Evolutionary conservation across 352 stramenopile genomes (phyloP).

Genomic region (Pythium rhizo-oryzae): DNA sequence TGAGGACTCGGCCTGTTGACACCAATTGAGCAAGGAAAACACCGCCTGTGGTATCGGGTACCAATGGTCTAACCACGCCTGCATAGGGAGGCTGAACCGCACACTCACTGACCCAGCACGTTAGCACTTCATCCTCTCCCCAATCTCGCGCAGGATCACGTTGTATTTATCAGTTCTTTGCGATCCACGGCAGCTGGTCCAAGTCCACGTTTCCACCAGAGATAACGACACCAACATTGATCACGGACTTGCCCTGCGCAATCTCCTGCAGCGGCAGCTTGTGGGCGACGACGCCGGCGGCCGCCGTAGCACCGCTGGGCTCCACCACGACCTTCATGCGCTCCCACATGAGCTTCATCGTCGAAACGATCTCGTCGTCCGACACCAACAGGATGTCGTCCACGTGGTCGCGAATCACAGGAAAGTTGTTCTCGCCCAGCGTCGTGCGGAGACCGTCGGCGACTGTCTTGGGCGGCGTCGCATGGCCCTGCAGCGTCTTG

Average conservation of each 20-base stretch:
- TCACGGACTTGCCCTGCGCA: slow-evolving; percentile 13
- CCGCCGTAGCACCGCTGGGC: slow-evolving; percentile 47
- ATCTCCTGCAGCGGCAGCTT: slow-evolving; percentile 5
- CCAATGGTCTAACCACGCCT: no score
- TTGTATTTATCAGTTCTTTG: not conserved
- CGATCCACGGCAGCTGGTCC: slow-evolving; percentile 57
- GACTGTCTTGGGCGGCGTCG: slow-evolving; percentile 48
- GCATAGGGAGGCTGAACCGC: no score
- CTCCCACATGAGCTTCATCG: slow-evolving; percentile 89
- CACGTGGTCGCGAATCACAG: slow-evolving; percentile 85
- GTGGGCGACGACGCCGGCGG: slow-evolving; percentile 3
- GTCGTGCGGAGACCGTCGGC: slow-evolving; percentile 80
- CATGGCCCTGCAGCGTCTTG: slow-evolving; percentile 46
- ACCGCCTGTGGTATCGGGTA: no score
- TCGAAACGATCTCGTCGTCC: slow-evolving; percentile 82
- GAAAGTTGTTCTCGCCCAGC: slow-evolving; percentile 83
- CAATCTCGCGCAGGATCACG: no score
- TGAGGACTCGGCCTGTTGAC: no score
- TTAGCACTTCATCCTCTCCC: no score
- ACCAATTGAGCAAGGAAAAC: no score
- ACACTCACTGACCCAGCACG: no score
- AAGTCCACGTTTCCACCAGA: slow-evolving; percentile 71
- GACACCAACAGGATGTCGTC: slow-evolving; percentile 86
- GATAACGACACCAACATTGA: slow-evolving; percentile 66
- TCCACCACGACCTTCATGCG: slow-evolving; percentile 90